Conservation (phyloP, 2,329 filamentous ascomycete species). For the Colletotrichum lindemuthianum region DNA sequence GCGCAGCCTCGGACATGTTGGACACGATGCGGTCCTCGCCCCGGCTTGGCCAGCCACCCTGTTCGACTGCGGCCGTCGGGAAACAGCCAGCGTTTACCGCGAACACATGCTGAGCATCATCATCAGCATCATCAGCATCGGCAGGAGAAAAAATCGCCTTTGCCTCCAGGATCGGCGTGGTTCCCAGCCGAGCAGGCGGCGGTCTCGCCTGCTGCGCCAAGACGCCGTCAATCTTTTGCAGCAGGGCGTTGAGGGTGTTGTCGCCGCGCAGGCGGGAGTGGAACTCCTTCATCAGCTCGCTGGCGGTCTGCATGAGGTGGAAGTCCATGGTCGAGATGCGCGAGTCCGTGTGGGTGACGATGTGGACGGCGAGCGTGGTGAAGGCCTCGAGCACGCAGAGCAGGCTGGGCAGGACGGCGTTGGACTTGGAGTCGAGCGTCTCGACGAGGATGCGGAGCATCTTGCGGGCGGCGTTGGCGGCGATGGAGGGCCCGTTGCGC, state of each 20-base stretch:
- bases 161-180: neutral
- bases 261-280: slow-evolving; percentile 11
- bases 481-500: slow-evolving; percentile 23
- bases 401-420: slow-evolving; percentile 12
- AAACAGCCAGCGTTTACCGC: neutral
- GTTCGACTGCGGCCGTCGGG: neutral
- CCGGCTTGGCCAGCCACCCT: neutral
- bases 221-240: slow-evolving; percentile 22
- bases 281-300: slow-evolving; percentile 18
- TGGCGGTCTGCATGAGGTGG: slow-evolving; percentile 14
- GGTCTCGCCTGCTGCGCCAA: neutral
- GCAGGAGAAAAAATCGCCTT: neutral
- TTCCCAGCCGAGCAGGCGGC: neutral
- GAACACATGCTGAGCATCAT: too few relatives aligned
- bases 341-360: slow-evolving; percentile 21
- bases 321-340: slow-evolving; percentile 30
- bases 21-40: neutral
- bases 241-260: neutral
- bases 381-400: slow-evolving; percentile 19
- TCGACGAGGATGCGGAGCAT: slow-evolving; percentile 23
- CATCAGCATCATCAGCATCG: neutral
- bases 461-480: slow-evolving; percentile 21
- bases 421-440: slow-evolving; percentile 21
- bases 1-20: neutral
- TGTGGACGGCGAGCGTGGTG: slow-evolving; percentile 7